Conservation (phyloP, 2,329 filamentous ascomycete species). For the Colletotrichum cereale region DNA sequence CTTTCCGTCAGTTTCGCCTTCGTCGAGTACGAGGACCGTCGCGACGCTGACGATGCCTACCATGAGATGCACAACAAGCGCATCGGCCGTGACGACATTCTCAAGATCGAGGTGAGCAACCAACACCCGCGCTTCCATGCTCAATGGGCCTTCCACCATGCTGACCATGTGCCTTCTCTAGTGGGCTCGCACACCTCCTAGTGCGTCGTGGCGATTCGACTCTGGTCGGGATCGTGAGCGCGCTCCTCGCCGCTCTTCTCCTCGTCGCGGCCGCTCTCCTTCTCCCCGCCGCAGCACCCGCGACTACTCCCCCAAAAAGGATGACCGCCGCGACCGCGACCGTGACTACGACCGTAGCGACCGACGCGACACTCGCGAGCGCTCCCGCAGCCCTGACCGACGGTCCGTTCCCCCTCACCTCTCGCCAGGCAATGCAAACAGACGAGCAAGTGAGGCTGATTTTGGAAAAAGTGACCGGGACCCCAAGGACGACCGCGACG, state of each 20-base stretch:
- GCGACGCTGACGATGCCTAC: slow-evolving; percentile 98
- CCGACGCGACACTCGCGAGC: slow-evolving; percentile 80
- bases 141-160: not conserved
- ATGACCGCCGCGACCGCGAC: slow-evolving; percentile 85
- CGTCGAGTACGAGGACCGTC: slow-evolving; percentile 98
- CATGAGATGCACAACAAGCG: slow-evolving; percentile 99
- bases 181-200: slow-evolving; percentile 99
- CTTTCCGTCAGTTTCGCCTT: slow-evolving; percentile 81
- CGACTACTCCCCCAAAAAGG: slow-evolving; percentile 89
- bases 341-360: slow-evolving; percentile 83
- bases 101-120: slow-evolving; percentile 92
- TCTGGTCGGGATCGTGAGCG: slow-evolving; percentile 84
- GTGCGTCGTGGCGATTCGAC: slow-evolving; percentile 98
- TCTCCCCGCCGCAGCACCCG: slow-evolving; percentile 82
- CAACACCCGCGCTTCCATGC: not conserved
- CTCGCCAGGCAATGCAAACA: not conserved
- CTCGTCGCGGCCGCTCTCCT: slow-evolving; percentile 78
- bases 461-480: slow-evolving; percentile 61
- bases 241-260: slow-evolving; percentile 68
- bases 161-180: slow-evolving; percentile 52
- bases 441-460: slow-evolving; percentile 47
- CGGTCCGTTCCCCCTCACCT: slow-evolving; percentile 56
- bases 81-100: slow-evolving; percentile 90
- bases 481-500: slow-evolving; percentile 75
- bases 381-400: slow-evolving; percentile 77